A percentile compares a stretch with the other conserved stretches of the same genome.
Conservation (phyloP, 345 rosid species). For the Acer negundo region DNA sequence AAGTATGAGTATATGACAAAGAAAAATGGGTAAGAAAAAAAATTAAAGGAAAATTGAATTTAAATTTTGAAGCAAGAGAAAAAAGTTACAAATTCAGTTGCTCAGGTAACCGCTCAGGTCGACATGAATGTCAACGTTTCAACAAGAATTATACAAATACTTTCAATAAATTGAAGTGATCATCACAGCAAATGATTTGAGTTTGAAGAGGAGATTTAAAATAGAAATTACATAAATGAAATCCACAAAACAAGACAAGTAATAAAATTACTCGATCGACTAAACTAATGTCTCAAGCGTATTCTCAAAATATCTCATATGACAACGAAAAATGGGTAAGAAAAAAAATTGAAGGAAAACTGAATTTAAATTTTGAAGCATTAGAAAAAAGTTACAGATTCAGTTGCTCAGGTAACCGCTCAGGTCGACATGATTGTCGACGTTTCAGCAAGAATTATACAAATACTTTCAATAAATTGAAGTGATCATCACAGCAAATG, state of each 20-base stretch:
- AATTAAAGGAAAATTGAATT: not conserved
- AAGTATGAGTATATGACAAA: too few species aligned
- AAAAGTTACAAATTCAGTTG: slow-evolving; percentile 29
- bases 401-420: slow-evolving; percentile 66
- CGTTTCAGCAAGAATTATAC: slow-evolving; percentile 33
- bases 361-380: not conserved
- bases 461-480: slow-evolving; percentile 19
- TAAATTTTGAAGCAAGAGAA: not conserved
- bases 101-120: slow-evolving; percentile 65
- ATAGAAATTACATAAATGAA: too few species aligned
- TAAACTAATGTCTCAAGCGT: too few species aligned
- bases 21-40: not conserved
- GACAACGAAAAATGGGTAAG: not conserved
- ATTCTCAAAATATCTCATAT: too few species aligned
- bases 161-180: slow-evolving; percentile 20
- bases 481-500: slow-evolving; percentile 27
- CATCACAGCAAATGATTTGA: slow-evolving; percentile 41
- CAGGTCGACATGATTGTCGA: slow-evolving; percentile 42
- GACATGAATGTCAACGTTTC: slow-evolving; percentile 38
- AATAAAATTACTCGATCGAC: too few species aligned
- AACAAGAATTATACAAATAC: slow-evolving; percentile 26
- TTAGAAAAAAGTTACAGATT: not conserved
- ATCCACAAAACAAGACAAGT: too few species aligned
- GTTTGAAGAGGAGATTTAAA: not conserved
- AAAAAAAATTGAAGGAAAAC: not conserved